Base-by-base conservation (phyloP, 2,329 filamentous ascomycete genomes). In the Talaromyces sp. region DNA sequence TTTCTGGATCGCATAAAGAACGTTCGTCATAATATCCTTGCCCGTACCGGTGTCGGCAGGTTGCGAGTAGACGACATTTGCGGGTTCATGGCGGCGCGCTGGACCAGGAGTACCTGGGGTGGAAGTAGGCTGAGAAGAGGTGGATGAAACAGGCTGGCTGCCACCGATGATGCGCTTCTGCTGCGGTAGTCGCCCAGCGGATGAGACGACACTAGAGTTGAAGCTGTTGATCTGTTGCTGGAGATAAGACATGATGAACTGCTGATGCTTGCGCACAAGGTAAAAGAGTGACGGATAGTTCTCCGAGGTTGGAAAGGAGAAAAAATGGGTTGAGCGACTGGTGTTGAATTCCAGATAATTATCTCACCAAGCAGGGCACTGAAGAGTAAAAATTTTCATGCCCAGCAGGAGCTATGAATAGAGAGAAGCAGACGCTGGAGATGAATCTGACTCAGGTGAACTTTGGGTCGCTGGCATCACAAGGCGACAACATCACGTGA, bases 1-100 rank as follows among this genome's bases (percentile, higher is more conserved):
- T 75, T 92, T 91, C 68, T 93, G 88, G 75, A 96, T 89, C 22
- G 92, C 92, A 79, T 93, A 97, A 65, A 90, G 87, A 75, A 97
- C 89, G 76, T 96, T 91, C 13, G 93, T 96, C 82, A 92, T 89
- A 76, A 95, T 88, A 77, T 94, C 90, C 66, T 85, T 85, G 70
- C 93, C 92, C 61, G 89, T 91, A 73, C 89, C 90, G 16, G 88
- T 91, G 73, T 89, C 88, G 69, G 86, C 85, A 22, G 91, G 91
- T 79, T 93, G 91, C 64, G 91, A 93, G 79, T 89, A 94, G 62
- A 91, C 76, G 49, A 79, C 77, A 49, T 79, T 78, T 5, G 73
- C 72, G 72, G 85, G 85, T 58, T 87, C 84, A 9, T 88, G 85
- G 73, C 90, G 90, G 67, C 82, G 80, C 71, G 88, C 31, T 56